phyloP scores from a whole-genome alignment of 768 basidiomycete species.

The Phanerochaete sordida region DNA sequence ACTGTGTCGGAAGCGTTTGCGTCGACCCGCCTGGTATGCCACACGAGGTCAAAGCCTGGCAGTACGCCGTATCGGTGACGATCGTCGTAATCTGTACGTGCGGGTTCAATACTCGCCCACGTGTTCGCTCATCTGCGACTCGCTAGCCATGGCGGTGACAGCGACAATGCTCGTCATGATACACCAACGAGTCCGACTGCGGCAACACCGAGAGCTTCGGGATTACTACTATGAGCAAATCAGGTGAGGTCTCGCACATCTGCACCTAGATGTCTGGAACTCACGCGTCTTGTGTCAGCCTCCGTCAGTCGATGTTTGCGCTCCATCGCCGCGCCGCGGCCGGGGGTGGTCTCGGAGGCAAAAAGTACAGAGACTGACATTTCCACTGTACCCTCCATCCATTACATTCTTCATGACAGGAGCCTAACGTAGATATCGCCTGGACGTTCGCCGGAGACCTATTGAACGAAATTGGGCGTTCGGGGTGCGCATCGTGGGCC shows the following conservation, averaged over 20 bases:
- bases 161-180: slow-evolving; percentile 36
- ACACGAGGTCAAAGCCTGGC: slow-evolving; percentile 38
- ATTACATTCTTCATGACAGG: too few species aligned
- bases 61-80: slow-evolving; percentile 39
- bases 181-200: slow-evolving; percentile 38
- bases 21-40: slow-evolving; percentile 36
- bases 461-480: too few species aligned
- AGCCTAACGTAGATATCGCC: too few species aligned
- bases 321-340: slow-evolving; percentile 1
- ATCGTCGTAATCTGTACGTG: slow-evolving; percentile 35
- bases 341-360: neutral
- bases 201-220: slow-evolving; percentile 36
- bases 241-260: too few species aligned
- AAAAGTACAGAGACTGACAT: too few species aligned
- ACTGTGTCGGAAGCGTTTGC: slow-evolving; percentile 30
- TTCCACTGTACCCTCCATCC: too few species aligned
- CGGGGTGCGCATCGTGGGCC: too few species aligned
- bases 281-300: too few species aligned
- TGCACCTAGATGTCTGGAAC: too few species aligned
- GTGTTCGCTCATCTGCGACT: neutral
- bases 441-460: too few species aligned
- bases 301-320: slow-evolving; percentile 10
- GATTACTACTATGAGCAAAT: slow-evolving; percentile 51
- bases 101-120: slow-evolving; percentile 22
- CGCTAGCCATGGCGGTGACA: slow-evolving; percentile 34